These are phyloP conservation scores for Phytophthora rubi DNA, from an alignment of 352 stramenopile genomes.

Conservation along the genomic window DNA sequence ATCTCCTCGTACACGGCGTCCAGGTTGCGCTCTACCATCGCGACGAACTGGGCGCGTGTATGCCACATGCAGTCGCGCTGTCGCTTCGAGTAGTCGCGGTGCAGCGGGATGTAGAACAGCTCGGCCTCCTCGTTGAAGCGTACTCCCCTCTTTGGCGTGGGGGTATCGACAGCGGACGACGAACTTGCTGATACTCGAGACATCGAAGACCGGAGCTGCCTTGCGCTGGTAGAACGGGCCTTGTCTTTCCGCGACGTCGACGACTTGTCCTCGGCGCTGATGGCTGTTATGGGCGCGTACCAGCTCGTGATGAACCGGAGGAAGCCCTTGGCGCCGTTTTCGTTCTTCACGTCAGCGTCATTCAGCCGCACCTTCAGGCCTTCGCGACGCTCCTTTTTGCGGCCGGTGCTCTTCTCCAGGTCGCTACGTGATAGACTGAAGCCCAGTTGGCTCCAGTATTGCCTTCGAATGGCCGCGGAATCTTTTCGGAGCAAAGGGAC, in stretches of 20 bases:
- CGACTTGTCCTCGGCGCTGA: slow-evolving; percentile 35
- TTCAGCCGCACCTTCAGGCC: slow-evolving; percentile 83
- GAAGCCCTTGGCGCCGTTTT: slow-evolving; percentile 63
- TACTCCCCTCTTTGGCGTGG: slow-evolving; percentile 48
- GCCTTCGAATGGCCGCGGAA: slow-evolving; percentile 82
- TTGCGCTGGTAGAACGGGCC: slow-evolving; percentile 5
- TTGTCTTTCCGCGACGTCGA: slow-evolving; percentile 23
- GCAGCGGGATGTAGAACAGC: slow-evolving; percentile 87
- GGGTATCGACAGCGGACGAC: slow-evolving; percentile 13
- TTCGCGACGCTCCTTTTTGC: slow-evolving; percentile 66
- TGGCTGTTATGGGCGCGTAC: slow-evolving; percentile 56
- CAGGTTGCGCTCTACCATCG: slow-evolving; percentile 90
- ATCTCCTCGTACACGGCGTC: slow-evolving; percentile 89
- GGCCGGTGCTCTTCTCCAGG: slow-evolving; percentile 77
- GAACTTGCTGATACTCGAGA: slow-evolving; percentile 30
- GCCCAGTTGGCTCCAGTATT: slow-evolving; percentile 89
- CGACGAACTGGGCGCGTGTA: slow-evolving; percentile 79
- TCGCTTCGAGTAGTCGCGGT: slow-evolving; percentile 86
- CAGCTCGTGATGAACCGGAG: slow-evolving; percentile 86
- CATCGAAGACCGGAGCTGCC: slow-evolving; percentile 31
- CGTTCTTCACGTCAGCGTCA: slow-evolving; percentile 47
- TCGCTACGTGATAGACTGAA: slow-evolving; percentile 83
- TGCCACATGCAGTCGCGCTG: slow-evolving; percentile 90
- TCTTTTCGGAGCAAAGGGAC: slow-evolving; percentile 70
- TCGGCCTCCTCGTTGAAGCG: slow-evolving; percentile 81